Base-by-base conservation (phyloP, 495 filamentous ascomycete species). In the Pseudevernia furfuracea region DNA sequence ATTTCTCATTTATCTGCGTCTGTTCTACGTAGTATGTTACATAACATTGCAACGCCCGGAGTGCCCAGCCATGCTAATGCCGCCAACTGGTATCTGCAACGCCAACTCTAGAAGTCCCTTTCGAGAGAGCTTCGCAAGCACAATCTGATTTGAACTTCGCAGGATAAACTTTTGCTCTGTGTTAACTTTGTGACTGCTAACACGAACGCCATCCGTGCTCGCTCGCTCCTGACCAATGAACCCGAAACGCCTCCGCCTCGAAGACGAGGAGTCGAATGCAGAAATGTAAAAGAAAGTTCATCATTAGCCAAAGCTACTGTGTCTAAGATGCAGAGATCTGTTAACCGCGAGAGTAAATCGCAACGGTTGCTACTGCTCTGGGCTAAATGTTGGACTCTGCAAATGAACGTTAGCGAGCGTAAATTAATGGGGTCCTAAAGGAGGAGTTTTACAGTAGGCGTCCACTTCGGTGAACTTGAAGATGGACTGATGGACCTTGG, bases 381-480 rank as follows among this genome's bases (percentile, higher is more conserved):
- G 61, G 56, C 61, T 63, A 38, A 63, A 63, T 15, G 49, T 63
- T 44, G 61, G 61, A 44, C 59, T 61, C 32, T 37, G 59, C n/a
- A 37, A 25, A 25, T 6, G 1, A 28, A 52, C 11, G 39, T 61
- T 1, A 61, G 59, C 28, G 32, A 17, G 49, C 28, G 49, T 53
- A 37, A 12, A 52, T 4, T 28, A 25, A 38, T 12, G 44, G 44
- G 17, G 0, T 38, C 28, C 25, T 15, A n/a, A 28, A 32, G 28
- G 30, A 28, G 9, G 11, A 38, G 25, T 34, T n/a, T 52, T 61
- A 61, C 48, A 14, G 61, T 63, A 2, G 61, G 61, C 14, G 61
- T 63, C 61, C 62, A 58, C 41, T 64, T 59, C 19, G 62, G 55
- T 23, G 53, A 59, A 41, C 62, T 44, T 23, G 62, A 56, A 28